These are phyloP conservation scores for Chaetomiaceae sp. DNA, from an alignment of 2,329 filamentous ascomycete species.

Conservation along the genomic window DNA sequence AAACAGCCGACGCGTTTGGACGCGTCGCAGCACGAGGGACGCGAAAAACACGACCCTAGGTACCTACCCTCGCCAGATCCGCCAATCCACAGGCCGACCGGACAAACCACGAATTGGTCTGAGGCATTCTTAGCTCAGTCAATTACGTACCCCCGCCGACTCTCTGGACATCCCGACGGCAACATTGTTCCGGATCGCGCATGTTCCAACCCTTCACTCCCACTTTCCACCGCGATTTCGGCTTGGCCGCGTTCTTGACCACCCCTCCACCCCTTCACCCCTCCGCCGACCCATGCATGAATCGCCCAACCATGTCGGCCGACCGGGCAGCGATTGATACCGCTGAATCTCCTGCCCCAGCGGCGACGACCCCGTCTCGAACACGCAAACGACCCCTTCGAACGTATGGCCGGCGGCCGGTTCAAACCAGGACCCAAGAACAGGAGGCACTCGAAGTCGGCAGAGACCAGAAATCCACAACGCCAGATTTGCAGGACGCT, in stretches of 20 bases:
- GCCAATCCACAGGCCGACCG: too few species aligned
- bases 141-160: too few species aligned
- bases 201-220: too few species aligned
- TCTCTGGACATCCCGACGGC: too few species aligned
- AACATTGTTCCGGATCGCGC: too few species aligned
- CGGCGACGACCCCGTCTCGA: neutral
- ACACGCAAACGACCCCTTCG: conserved; percentile 31
- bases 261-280: too few species aligned
- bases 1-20: conserved; percentile 3
- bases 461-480: neutral
- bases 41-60: neutral
- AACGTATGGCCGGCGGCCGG: conserved; percentile 35
- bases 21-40: neutral
- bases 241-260: too few species aligned
- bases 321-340: neutral
- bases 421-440: conserved; percentile 20
- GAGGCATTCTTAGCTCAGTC: too few species aligned
- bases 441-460: neutral
- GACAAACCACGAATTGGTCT: too few species aligned
- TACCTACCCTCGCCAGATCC: neutral
- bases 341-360: neutral
- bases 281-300: neutral
- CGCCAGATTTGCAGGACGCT: neutral
- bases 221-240: too few species aligned
- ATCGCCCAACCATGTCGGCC: conserved; percentile 6